Percentiles rank a stretch among this genome's conserved stretches.
phyloP scores from a whole-genome alignment of 2,329 filamentous ascomycete species.

The Corynespora cassiicola region DNA sequence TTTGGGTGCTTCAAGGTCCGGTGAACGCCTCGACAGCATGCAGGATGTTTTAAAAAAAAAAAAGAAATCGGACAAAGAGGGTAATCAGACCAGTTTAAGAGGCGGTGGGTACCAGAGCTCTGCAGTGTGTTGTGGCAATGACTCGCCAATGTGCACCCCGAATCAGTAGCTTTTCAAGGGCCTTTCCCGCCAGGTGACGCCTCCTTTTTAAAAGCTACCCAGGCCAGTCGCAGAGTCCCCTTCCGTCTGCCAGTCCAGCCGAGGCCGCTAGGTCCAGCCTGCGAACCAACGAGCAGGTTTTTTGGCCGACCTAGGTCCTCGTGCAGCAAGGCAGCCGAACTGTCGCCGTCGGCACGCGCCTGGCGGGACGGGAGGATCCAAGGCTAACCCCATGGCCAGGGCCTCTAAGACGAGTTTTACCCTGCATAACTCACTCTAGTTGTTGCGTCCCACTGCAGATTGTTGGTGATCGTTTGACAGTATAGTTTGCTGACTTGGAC shows the following conservation, averaged over 20 bases:
- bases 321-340: constrained; percentile 9
- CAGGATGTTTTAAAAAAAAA: no score
- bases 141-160: background rate
- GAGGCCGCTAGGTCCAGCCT: background rate
- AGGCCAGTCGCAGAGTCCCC: no score
- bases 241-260: background rate
- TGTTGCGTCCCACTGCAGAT: no score
- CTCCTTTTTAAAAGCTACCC: no score
- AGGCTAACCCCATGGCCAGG: constrained; percentile 2
- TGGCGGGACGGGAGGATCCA: constrained; percentile 15
- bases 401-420: background rate
- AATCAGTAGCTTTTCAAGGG: background rate
- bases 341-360: constrained; percentile 2
- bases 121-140: no score
- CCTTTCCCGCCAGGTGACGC: constrained; percentile 2
- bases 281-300: no score
- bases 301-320: constrained; percentile 1
- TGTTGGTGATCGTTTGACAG: no score
- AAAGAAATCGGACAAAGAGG: no score
- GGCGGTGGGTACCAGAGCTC: background rate
- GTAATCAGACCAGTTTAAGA: background rate
- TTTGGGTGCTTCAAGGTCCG: no score
- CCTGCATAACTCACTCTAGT: constrained; percentile 7
- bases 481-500: no score
- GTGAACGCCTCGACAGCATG: no score